Conservation (phyloP, 306 rosid genomes). For the Cucurbita ficifolia region DNA sequence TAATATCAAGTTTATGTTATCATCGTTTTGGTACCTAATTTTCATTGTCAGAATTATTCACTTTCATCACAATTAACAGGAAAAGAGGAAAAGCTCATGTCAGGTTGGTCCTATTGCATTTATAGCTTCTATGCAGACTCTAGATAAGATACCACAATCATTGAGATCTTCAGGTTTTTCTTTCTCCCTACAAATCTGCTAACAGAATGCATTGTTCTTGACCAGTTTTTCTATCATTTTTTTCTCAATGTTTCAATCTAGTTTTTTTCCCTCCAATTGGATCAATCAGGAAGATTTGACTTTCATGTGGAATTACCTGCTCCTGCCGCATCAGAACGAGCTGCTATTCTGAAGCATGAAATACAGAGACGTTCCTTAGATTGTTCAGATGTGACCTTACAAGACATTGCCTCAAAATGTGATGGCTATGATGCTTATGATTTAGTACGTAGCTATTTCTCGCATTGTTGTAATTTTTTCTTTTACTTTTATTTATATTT, state of each 20-base stretch:
- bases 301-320: conserved; percentile 75
- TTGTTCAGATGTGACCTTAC: conserved; percentile 57
- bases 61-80: background rate
- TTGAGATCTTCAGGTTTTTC: conserved; percentile 82
- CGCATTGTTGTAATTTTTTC: background rate
- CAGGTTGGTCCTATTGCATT: conserved; percentile 79
- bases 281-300: conserved; percentile 64
- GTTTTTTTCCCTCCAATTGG: background rate
- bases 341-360: conserved; percentile 77
- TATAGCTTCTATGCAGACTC: conserved; percentile 26
- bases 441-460: conserved; percentile 44
- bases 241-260: background rate
- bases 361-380: conserved; percentile 57
- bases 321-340: conserved; percentile 83
- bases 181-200: conserved; percentile 1
- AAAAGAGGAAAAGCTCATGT: conserved; percentile 25
- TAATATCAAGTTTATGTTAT: background rate
- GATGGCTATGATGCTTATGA: conserved; percentile 98
- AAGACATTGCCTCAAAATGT: conserved; percentile 70
- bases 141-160: conserved; percentile 63
- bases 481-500: background rate
- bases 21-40: background rate
- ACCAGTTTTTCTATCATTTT: conserved; percentile 9
- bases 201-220: background rate
- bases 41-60: background rate